phyloP scores from a whole-genome alignment of 1,284 basidiomycete genomes.

The Laetiporus sulphureus region DNA sequence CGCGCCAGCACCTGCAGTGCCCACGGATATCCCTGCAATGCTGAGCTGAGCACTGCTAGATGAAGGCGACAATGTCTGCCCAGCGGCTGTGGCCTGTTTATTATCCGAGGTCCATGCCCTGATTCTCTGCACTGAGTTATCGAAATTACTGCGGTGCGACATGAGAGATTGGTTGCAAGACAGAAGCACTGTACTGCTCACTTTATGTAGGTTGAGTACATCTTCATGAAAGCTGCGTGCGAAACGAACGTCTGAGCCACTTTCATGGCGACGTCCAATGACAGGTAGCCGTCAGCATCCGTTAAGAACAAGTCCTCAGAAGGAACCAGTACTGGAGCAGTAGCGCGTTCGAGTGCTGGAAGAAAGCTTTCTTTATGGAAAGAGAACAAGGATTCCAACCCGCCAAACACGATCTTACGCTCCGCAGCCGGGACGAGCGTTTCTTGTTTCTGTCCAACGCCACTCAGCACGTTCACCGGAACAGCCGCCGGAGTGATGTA shows the following conservation, averaged over 20 bases:
- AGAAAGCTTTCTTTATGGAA: slow-evolving; percentile 93
- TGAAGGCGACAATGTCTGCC: slow-evolving; percentile 45
- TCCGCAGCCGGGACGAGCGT: slow-evolving; percentile 84
- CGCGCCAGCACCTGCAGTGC: slow-evolving; percentile 37
- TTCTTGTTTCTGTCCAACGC: slow-evolving; percentile 70
- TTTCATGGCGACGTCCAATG: slow-evolving; percentile 69
- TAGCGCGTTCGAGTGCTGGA: slow-evolving; percentile 78
- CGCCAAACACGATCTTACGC: slow-evolving; percentile 89
- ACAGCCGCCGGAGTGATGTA: slow-evolving; percentile 87
- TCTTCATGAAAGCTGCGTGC: slow-evolving; percentile 94
- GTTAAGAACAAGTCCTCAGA: slow-evolving; percentile 38
- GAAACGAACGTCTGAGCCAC: slow-evolving; percentile 88
- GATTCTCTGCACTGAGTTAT: slow-evolving; percentile 82
- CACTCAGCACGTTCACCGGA: slow-evolving; percentile 61
- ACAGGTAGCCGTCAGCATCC: slow-evolving; percentile 70
- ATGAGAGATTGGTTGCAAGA: too few relatives aligned
- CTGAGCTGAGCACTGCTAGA: slow-evolving; percentile 57
- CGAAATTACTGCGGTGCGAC: slow-evolving; percentile 85
- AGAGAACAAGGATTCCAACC: slow-evolving; percentile 84
- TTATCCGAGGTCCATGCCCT: slow-evolving; percentile 71
- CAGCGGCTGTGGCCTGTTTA: slow-evolving; percentile 33
- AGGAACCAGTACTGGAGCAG: slow-evolving; percentile 56
- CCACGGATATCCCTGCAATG: slow-evolving; percentile 50
- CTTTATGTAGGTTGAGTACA: slow-evolving; percentile 98
- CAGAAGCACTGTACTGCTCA: too few relatives aligned